Base-by-base conservation (phyloP, 2,329 filamentous ascomycete genomes). In the Penicillium sclerotiorum region DNA sequence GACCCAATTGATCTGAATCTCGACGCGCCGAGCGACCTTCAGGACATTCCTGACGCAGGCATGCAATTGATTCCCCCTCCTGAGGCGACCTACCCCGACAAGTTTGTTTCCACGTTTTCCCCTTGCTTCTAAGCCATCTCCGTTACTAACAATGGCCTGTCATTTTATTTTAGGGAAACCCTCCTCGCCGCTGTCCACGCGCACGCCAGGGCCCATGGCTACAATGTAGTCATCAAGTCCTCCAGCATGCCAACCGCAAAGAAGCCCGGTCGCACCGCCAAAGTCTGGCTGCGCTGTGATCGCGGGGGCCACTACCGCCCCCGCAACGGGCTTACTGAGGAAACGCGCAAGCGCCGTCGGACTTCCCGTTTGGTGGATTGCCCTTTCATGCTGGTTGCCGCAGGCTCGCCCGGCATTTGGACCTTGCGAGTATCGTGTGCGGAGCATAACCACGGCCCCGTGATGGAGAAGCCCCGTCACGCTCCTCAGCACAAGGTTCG, bases 181-280 rank as follows among this genome's bases (percentile, higher is more conserved):
- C 62, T 75, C 42, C 63, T 75, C 28, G 60, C 69, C 3, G 65
- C 72, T 11, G 71, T 75, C 20, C 71, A 75, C 50, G 66, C 64
- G 8, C 72, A 74, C 54, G 71, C 69, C 23, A 74, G 73, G 57
- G 59, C 66, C 4, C 71, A 75, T 57, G 72, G 72, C 17, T 75
- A 75, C 52, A 73, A 74, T 55, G 66, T 75, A 20, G 73, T 75
- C 8, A 70, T 75, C 42, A 75, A 75, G 44, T 74, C 73, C n/a
- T 75, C 73, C 15, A 74, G 72, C 51, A 74, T 69, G 1, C 72
- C 73, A 6, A 75, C 71, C 5, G 71, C 74, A 47, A 74, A 74
- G 57, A 75, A 75, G 43, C 72, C 73, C 6, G 71, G 72, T 23
- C 69, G 73, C 9, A 73, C 71, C 2, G 72, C 72, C 28, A 75